A percentile compares a stretch with the other conserved stretches of the same genome.
phyloP scores from a whole-genome alignment of 345 rosid genomes.

The Citrus trifoliata region DNA sequence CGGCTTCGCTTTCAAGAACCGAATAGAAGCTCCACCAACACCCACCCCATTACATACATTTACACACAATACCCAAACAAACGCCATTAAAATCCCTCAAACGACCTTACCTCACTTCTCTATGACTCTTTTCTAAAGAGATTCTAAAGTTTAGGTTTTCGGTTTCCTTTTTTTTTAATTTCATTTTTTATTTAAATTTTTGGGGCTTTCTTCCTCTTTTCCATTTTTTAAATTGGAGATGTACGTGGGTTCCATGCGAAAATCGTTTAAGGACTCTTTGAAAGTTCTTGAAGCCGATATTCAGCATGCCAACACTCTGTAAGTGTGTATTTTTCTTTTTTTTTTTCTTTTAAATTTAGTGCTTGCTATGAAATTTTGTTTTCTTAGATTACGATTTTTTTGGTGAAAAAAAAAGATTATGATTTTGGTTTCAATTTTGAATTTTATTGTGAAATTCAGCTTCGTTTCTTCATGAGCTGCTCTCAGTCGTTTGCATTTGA shows the following conservation, averaged over 20 bases:
- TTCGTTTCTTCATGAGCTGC: neutral
- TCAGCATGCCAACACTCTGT: conserved; percentile 70
- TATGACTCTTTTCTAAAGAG: neutral
- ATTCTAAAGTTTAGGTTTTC: conserved; percentile 12
- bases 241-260: conserved; percentile 51
- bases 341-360: neutral
- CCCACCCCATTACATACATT: conserved; percentile 4
- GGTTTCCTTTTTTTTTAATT: neutral
- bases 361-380: neutral
- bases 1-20: conserved; percentile 23
- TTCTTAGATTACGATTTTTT: neutral
- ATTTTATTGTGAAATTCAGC: neutral
- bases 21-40: conserved; percentile 26
- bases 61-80: too few relatives aligned
- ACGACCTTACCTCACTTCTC: neutral
- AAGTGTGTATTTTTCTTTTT: conserved; percentile 15
- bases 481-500: neutral
- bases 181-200: neutral
- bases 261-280: conserved; percentile 48
- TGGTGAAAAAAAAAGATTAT: neutral
- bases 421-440: neutral
- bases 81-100: neutral
- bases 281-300: conserved; percentile 71
- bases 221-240: conserved; percentile 19
- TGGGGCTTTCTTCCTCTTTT: neutral